Conservation (phyloP, 306 rosid species). For the Albizia julibrissin region DNA sequence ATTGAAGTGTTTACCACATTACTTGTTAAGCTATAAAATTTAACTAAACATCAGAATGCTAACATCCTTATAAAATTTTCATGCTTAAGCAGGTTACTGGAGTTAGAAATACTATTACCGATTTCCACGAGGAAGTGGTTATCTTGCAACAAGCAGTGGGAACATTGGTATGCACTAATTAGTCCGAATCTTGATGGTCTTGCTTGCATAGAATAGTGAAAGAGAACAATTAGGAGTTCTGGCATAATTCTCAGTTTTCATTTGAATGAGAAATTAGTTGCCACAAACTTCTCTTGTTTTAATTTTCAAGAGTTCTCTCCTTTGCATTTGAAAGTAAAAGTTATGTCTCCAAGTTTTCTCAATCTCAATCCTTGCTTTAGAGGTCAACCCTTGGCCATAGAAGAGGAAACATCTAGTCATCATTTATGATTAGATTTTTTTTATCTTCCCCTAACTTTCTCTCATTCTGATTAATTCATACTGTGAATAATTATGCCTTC, state of each 20-base stretch:
- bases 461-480: slow-evolving; percentile 31
- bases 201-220: slow-evolving; percentile 7
- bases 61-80: slow-evolving; percentile 6
- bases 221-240: slow-evolving; percentile 16
- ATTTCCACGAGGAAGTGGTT: slow-evolving; percentile 60
- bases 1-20: neutral
- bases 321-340: neutral
- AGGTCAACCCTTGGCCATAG: neutral
- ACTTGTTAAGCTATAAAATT: neutral
- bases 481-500: slow-evolving; percentile 28
- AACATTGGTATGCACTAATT: slow-evolving; percentile 67
- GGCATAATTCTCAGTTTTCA: neutral
- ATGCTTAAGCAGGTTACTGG: slow-evolving; percentile 66
- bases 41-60: neutral
- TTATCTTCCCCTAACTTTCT: neutral
- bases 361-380: neutral
- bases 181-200: slow-evolving; percentile 12
- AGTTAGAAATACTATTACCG: slow-evolving; percentile 60
- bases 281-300: no score
- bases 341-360: neutral
- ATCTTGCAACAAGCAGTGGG: slow-evolving; percentile 56
- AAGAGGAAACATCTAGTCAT: neutral
- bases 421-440: neutral
- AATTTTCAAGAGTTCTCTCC: neutral
- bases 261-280: no score